Evolutionary conservation across 2,329 filamentous ascomycete species (phyloP).

Genomic region (Phyllosticta citriasiana): DNA sequence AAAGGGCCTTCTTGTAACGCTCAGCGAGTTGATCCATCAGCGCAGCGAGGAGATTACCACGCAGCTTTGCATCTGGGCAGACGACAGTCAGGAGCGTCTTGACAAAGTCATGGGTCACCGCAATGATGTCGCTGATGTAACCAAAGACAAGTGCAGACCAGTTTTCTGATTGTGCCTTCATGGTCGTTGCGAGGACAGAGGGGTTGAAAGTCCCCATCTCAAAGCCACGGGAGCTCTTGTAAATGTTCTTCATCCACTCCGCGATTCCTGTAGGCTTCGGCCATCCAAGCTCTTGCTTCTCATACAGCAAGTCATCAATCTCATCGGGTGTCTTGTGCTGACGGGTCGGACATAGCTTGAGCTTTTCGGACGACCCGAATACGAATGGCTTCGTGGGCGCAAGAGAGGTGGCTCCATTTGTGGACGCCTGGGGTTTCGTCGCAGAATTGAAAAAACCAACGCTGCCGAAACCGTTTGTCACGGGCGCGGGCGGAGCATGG

Average conservation of each 20-base stretch:
- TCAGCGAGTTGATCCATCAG: conserved; percentile 37
- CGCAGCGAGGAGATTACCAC: conserved; percentile 31
- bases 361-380: too few species aligned
- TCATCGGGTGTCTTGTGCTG: background rate
- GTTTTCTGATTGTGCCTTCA: conserved; percentile 45
- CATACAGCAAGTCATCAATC: background rate
- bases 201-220: conserved; percentile 43
- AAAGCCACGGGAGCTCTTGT: conserved; percentile 40
- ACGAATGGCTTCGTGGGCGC: too few species aligned
- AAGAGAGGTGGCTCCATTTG: too few species aligned
- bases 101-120: conserved; percentile 46
- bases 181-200: conserved; percentile 34
- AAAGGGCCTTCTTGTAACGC: conserved; percentile 39
- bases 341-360: background rate
- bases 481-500: too few species aligned
- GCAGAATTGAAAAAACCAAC: background rate
- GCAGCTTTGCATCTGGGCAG: conserved; percentile 37
- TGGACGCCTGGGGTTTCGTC: too few species aligned
- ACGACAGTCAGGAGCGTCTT: conserved; percentile 29
- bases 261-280: conserved; percentile 26
- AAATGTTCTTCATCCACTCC: conserved; percentile 34
- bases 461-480: too few species aligned
- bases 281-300: background rate
- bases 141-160: conserved; percentile 41
- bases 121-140: conserved; percentile 44